Percentiles rank a stretch among this genome's conserved stretches.
Evolutionary conservation across 371 early-diverging fungal species (phyloP).

Genomic region (Circinella umbellata): DNA sequence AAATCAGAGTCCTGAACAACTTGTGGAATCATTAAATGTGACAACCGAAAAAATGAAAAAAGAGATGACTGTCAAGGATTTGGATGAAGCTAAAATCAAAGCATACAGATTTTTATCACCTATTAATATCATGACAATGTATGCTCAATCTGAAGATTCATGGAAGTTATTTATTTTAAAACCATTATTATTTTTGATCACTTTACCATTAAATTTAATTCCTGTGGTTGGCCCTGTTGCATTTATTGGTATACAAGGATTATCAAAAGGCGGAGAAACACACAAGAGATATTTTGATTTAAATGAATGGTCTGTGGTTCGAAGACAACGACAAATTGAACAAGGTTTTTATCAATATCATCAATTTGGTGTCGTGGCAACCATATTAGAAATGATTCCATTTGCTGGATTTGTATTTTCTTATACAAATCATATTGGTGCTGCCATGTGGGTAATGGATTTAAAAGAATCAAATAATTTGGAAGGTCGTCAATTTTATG

Average conservation of each 20-base stretch:
- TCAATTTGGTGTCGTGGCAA: constrained; percentile 46
- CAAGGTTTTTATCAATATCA: constrained; percentile 40
- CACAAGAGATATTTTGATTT: constrained; percentile 45
- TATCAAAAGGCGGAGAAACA: constrained; percentile 35
- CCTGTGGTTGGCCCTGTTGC: constrained; percentile 38
- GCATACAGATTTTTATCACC: constrained; percentile 34
- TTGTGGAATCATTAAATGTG: constrained; percentile 17
- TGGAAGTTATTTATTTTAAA: constrained; percentile 31
- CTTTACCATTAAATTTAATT: constrained; percentile 40
- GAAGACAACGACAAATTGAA: constrained; percentile 38
- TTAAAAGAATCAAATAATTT: constrained; percentile 15
- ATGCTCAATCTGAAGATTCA: constrained; percentile 30
- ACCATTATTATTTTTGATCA: constrained; percentile 33
- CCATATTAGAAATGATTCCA: constrained; percentile 47
- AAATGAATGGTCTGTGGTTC: constrained; percentile 31
- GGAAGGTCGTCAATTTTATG: constrained; percentile 11
- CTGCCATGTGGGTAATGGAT: constrained; percentile 51
- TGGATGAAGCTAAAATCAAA: constrained; percentile 10
- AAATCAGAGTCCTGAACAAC: not conserved
- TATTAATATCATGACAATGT: constrained; percentile 32
- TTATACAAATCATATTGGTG: constrained; percentile 50
- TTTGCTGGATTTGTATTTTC: constrained; percentile 47
- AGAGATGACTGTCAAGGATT: not conserved
- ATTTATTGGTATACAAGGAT: constrained; percentile 40
- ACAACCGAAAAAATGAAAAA: constrained; percentile 11